Conservation (phyloP, 1,284 basidiomycete species). For the Trichosporon coremiiforme region DNA sequence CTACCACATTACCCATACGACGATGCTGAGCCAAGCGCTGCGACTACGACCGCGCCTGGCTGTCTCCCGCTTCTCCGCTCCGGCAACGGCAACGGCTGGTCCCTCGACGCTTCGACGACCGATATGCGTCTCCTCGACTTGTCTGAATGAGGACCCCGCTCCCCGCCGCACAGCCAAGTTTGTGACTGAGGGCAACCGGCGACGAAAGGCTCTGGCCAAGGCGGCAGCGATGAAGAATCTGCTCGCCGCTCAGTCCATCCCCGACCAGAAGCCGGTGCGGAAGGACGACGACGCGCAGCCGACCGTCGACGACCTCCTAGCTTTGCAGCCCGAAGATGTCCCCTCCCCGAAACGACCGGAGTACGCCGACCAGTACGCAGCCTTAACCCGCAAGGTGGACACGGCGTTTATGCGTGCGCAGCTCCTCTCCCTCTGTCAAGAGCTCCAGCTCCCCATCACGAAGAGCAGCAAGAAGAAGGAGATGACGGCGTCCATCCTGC, state of each 20-base stretch:
- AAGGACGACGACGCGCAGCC: not conserved
- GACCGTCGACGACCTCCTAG: not conserved
- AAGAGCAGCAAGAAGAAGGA: constrained; percentile 6
- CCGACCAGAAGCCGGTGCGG: not conserved
- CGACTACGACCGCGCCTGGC: constrained; percentile 13
- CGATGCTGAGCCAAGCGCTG: constrained; percentile 16
- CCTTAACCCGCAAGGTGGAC: constrained; percentile 24
- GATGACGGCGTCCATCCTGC: constrained; percentile 25
- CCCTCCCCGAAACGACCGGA: not conserved
- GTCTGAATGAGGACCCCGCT: not conserved
- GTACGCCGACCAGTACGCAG: constrained; percentile 14
- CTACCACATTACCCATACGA: not conserved
- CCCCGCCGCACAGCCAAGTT: not conserved
- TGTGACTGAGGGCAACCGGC: not conserved
- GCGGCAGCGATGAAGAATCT: not conserved
- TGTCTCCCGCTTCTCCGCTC: not conserved
- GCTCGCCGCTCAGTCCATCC: not conserved
- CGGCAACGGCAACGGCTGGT: not conserved
- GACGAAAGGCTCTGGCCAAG: not conserved
- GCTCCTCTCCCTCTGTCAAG: constrained; percentile 25
- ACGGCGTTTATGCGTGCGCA: constrained; percentile 32
- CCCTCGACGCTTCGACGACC: not conserved
- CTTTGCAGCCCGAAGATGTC: constrained; percentile 1
- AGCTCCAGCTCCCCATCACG: constrained; percentile 7
- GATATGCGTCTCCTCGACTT: not conserved